These are phyloP conservation scores for Aquanectria penicillioides DNA, from an alignment of 2,329 filamentous ascomycete species.

Conservation along the genomic window DNA sequence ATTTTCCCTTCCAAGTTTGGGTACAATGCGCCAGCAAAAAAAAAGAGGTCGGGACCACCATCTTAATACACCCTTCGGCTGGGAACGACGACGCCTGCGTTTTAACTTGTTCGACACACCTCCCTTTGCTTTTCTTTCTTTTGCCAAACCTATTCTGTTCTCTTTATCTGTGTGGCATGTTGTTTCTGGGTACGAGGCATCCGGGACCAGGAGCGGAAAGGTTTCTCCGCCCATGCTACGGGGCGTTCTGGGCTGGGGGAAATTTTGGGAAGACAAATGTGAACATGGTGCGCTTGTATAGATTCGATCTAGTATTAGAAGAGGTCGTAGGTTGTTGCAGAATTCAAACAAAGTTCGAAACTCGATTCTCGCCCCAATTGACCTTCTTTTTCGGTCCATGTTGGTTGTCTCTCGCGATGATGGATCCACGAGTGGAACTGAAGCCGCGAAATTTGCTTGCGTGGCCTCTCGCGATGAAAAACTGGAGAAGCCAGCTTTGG, in stretches of 20 bases:
- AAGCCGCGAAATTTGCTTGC: constrained; percentile 1
- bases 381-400: not conserved
- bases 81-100: constrained; percentile 34
- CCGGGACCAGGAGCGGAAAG: constrained; percentile 38
- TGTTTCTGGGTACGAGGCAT: constrained; percentile 44
- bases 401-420: not conserved
- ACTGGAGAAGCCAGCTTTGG: not conserved
- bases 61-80: constrained; percentile 36
- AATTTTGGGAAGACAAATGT: constrained; percentile 44
- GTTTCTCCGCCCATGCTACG: constrained; percentile 42
- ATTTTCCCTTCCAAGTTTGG: constrained; percentile 40
- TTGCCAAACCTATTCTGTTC: constrained; percentile 18
- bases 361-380: not conserved
- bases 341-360: constrained; percentile 39
- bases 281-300: constrained; percentile 44
- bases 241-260: constrained; percentile 41
- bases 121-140: constrained; percentile 11
- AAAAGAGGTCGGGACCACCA: constrained; percentile 31
- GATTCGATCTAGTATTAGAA: constrained; percentile 44
- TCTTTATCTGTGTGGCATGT: constrained; percentile 40
- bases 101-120: constrained; percentile 24
- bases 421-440: not conserved
- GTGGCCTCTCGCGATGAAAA: constrained; percentile 5
- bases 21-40: constrained; percentile 35
- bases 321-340: constrained; percentile 41